Conservation (phyloP, 169 alveolate genomes). For the Eimeria nieschulzi region DNA sequence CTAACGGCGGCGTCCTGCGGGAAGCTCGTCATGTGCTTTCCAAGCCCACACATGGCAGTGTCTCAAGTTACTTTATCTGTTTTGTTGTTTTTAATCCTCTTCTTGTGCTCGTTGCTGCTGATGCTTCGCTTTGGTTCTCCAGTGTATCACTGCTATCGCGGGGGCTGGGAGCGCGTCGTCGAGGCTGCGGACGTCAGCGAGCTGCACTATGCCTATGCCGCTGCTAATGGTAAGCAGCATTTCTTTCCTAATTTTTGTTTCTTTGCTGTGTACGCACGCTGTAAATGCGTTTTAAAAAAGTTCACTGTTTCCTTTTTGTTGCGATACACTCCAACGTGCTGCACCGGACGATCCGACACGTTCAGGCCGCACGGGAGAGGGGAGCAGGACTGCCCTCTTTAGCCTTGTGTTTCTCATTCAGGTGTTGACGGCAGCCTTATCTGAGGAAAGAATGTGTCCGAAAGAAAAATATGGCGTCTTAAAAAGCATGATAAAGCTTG, state of each 20-base stretch:
- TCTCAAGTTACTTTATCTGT: no score
- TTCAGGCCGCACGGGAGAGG: no score
- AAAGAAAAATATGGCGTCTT: no score
- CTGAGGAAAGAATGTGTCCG: no score
- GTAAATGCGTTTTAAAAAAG: background rate
- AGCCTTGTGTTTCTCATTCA: background rate
- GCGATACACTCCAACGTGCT: background rate
- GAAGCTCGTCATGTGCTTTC: no score
- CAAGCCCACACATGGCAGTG: no score
- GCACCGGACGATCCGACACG: no score
- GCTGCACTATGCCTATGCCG: constrained; percentile 78
- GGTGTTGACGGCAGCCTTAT: no score
- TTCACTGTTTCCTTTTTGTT: background rate
- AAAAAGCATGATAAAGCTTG: no score
- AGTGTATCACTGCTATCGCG: constrained; percentile 95
- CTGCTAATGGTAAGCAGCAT: constrained; percentile 25
- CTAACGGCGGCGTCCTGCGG: no score
- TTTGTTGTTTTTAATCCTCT: no score
- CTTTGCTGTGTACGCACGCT: background rate
- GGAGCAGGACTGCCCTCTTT: background rate
- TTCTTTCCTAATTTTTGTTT: background rate
- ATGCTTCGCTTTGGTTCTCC: background rate
- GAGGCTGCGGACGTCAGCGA: constrained; percentile 78
- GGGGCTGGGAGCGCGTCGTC: constrained; percentile 76
- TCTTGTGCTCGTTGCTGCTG: background rate